These are phyloP conservation scores for Corynascus novoguineensis DNA, from an alignment of 495 filamentous ascomycete genomes.

Conservation along the genomic window DNA sequence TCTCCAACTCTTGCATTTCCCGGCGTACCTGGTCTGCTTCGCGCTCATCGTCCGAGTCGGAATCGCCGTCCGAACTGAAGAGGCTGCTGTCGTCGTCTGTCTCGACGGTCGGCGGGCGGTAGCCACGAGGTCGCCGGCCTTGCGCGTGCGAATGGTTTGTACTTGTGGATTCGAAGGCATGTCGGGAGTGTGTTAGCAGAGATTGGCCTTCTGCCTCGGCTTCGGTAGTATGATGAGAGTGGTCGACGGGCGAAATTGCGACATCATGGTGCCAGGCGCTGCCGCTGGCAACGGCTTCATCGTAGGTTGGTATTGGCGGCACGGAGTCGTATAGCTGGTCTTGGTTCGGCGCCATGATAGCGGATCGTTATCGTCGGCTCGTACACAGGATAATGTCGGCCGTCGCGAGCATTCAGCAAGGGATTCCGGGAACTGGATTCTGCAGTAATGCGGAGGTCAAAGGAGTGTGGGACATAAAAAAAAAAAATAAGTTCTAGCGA, in stretches of 20 bases:
- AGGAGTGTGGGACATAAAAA: conserved; percentile 20
- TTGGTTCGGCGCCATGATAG: conserved; percentile 42
- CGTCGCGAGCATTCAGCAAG: conserved; percentile 19
- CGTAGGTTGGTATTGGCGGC: conserved; percentile 86
- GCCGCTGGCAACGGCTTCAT: conserved; percentile 65
- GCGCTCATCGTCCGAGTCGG: conserved; percentile 36
- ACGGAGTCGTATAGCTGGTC: conserved; percentile 54
- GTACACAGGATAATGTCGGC: not conserved
- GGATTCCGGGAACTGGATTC: not conserved
- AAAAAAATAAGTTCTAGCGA: conserved; percentile 13
- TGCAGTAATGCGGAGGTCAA: not conserved
- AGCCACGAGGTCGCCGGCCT: conserved; percentile 45
- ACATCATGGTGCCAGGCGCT: conserved; percentile 23
- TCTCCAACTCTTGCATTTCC: conserved; percentile 86
- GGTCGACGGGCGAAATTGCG: conserved; percentile 35
- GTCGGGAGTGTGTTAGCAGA: conserved; percentile 45
- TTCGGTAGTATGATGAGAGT: conserved; percentile 9
- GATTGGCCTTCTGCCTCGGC: conserved; percentile 51
- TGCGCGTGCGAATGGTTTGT: conserved; percentile 21
- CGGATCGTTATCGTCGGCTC: conserved; percentile 10
- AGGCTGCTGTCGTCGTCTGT: conserved; percentile 42
- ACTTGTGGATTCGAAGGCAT: conserved; percentile 26
- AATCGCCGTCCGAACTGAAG: conserved; percentile 35
- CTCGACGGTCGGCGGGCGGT: conserved; percentile 73
- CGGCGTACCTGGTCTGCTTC: conserved; percentile 58